phyloP scores from a whole-genome alignment of 2,329 filamentous ascomycete genomes.

The Ascochyta viciae-villosae region DNA sequence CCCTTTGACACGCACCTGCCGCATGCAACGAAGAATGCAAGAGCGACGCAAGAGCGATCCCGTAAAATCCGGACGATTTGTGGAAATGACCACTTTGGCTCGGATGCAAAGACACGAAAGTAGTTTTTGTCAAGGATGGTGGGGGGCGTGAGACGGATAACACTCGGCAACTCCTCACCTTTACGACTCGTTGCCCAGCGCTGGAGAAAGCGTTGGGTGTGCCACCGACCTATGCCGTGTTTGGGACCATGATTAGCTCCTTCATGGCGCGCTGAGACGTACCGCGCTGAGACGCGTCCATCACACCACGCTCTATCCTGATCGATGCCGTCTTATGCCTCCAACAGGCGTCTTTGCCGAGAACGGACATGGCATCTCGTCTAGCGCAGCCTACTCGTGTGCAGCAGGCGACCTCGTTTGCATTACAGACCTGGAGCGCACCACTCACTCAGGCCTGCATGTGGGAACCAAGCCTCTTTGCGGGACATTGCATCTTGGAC shows the following conservation, averaged over 20 bases:
- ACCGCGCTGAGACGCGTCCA: slow-evolving; percentile 42
- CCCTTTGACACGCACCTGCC: slow-evolving; percentile 13
- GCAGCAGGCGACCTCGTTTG: slow-evolving; percentile 22
- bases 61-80: slow-evolving; percentile 23
- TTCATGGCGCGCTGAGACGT: slow-evolving; percentile 44
- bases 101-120: slow-evolving; percentile 26
- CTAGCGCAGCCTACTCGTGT: slow-evolving; percentile 33
- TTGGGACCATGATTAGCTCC: slow-evolving; percentile 42
- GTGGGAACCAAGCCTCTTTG: slow-evolving; percentile 23
- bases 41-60: slow-evolving; percentile 13
- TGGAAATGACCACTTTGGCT: slow-evolving; percentile 40
- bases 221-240: slow-evolving; percentile 34
- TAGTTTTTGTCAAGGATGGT: slow-evolving; percentile 27
- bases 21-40: slow-evolving; percentile 25
- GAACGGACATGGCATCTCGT: slow-evolving; percentile 23
- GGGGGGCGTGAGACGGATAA: slow-evolving; percentile 37
- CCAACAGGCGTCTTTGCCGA: slow-evolving; percentile 32
- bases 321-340: slow-evolving; percentile 33
- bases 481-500: slow-evolving; percentile 15
- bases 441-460: slow-evolving; percentile 18
- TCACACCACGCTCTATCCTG: slow-evolving; percentile 34
- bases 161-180: slow-evolving; percentile 33
- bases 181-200: slow-evolving; percentile 25
- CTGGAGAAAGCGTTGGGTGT: slow-evolving; percentile 28
- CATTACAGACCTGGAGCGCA: slow-evolving; percentile 17